Conservation (phyloP, 441 rosid genomes). For the Arabidopsis hybrid region DNA sequence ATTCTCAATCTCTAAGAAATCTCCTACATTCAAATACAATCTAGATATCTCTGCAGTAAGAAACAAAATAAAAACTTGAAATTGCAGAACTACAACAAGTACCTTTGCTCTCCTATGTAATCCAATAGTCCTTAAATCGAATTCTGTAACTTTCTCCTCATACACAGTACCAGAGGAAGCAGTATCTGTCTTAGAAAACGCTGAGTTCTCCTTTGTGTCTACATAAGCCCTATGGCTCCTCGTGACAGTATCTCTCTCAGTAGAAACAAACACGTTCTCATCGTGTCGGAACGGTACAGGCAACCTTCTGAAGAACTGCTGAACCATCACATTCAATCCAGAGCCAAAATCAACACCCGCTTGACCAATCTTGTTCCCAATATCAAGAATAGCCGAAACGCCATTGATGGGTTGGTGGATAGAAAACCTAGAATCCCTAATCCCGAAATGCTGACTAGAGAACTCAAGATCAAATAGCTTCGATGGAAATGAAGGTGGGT, state of each 20-base stretch:
- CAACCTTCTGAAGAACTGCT: conserved; percentile 76
- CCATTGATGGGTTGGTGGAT: conserved; percentile 61
- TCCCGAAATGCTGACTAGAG: conserved; percentile 53
- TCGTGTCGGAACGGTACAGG: conserved; percentile 73
- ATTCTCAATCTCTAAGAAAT: conserved; percentile 8
- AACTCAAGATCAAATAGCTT: conserved; percentile 82
- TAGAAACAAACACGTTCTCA: conserved; percentile 11
- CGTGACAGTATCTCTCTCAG: conserved; percentile 36
- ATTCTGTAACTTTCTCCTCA: conserved; percentile 61
- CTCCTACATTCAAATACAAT: background rate
- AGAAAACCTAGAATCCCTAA: conserved; percentile 53
- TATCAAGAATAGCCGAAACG: conserved; percentile 69
- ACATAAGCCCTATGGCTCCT: conserved; percentile 46
- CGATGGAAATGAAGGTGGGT: conserved; percentile 67
- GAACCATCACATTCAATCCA: conserved; percentile 73
- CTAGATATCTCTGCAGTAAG: background rate
- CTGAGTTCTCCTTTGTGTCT: conserved; percentile 48
- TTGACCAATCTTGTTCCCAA: conserved; percentile 83
- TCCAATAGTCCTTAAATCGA: conserved; percentile 60
- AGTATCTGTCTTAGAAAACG: conserved; percentile 50
- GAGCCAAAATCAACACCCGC: conserved; percentile 88
- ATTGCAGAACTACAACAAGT: conserved; percentile 3
- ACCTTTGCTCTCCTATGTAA: conserved; percentile 78
- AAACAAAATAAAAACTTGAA: background rate
- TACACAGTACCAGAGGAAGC: conserved; percentile 39